Evolutionary conservation across 257 asterid species (phyloP), one percentile per base, ranked within the genome.

Genomic region (Echites panduratus): DNA sequence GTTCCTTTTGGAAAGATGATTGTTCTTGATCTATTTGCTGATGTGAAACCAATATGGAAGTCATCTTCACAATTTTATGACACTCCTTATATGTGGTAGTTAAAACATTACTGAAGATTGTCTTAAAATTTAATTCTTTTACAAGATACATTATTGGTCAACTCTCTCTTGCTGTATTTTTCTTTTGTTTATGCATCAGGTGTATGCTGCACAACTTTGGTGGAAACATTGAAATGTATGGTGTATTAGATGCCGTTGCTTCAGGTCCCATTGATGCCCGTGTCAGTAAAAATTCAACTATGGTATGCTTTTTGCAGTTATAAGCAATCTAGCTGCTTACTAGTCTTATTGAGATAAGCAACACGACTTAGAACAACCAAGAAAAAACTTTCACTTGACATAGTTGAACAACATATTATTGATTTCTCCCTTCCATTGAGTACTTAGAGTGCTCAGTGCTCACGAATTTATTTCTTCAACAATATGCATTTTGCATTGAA

Each of bases 141-240:
- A 19, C 53, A 9, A 69, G 50, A 38, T 19, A 38, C 38, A 11
- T 48, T 68, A 35, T 61, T 14, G 14, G 19, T 74, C 29, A 59
- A n/a, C 47, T 47, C 57, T 69, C 16, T 47, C 44, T 69, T n/a
- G 38, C 1, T 32, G 38, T 32, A 32, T 32, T 68, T 52, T 29
- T 57, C 65, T 45, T 1, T 75, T 74, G 35, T 24, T 50, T 74
- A 78, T 80, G 61, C 73, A 69, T 84, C 83, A 94, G 99, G 99
- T 94, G 99, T 80, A 91, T 94, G 99, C 80, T 94, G 83, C 99
- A 94, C 84, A 94, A 94, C 80, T 94, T 94, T 80, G 99, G 99
- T 76, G 99, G 99, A 75, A 94, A 94, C 79, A 86, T 91, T 59
- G 99, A 94, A 84, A 94, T 91, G 99, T 94, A 94, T 72, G 99